Base-by-base conservation (phyloP, 2,329 filamentous ascomycete species). In the Cladophialophora exuberans region DNA sequence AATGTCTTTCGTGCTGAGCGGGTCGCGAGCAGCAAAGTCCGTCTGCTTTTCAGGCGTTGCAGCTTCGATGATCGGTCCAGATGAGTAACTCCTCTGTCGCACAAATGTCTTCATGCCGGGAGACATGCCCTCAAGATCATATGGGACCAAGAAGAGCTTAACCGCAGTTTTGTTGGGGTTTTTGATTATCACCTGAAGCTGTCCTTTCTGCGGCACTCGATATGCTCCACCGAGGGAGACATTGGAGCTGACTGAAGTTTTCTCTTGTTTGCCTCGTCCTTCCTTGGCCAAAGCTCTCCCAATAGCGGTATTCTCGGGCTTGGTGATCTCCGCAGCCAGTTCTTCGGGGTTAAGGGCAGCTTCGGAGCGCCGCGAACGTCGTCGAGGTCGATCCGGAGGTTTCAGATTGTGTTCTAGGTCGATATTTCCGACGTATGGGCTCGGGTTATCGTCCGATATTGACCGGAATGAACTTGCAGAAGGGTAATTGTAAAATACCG, bases 131-230 rank as follows among this genome's bases (percentile, higher is more conserved):
- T 84, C 81, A 1, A 99, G 78, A 68, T 97, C 91, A 65, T 97
- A 99, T 0, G 93, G 94, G 2, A 99, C 84, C 20, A 97, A 79
- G 64, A 97, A 97, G 0, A 99, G 78, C 71, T 99, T 97, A 51
- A 97, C 93, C 1, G 94, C 94, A 3, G 94, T 97, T 69, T 97
- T 97, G 75, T 97, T 96, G 13, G 92, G 93, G 66, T 97, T 99
- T 70, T 97, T 97, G 70, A 99, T 90, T 59, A 99, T 87, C 61
- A 99, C 96, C 66, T 99, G 94, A 11, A 99, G 78, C 71, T 97
- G 94, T 0, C 94, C 94, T 70, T 92, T 88, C 67, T 94, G 87
- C 0, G 94, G 94, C 49, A 99, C 96, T 38, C 94, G 87, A 70
- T 97, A 99, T 67, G 89, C 90, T 30, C 94, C 93, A 6, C 91